phyloP scores from a whole-genome alignment of 441 rosid genomes.

The Erodium moschatum region DNA sequence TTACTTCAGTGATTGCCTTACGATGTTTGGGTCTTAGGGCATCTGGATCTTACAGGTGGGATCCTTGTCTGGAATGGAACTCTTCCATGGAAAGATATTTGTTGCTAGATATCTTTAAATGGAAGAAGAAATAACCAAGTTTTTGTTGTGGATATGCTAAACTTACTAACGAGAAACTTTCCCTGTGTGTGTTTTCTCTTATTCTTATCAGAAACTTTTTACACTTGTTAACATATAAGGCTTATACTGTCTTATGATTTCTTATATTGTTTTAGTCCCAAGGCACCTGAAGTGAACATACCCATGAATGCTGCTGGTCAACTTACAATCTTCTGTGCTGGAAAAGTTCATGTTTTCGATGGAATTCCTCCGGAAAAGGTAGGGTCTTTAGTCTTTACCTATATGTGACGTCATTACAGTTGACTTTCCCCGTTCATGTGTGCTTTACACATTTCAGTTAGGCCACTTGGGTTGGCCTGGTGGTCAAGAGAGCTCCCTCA shows the following conservation, averaged over 20 bases:
- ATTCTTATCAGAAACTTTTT: not conserved
- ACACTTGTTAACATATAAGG: not conserved
- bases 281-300: conserved; percentile 30
- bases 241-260: not conserved
- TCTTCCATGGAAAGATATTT: no score
- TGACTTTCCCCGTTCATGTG: not conserved
- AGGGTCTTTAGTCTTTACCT: not conserved
- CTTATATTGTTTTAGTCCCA: conserved; percentile 27
- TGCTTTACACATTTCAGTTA: no score
- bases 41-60: no score
- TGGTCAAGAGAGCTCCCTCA: no score
- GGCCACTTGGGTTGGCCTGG: no score
- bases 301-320: conserved; percentile 32
- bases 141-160: not conserved
- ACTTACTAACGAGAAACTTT: not conserved
- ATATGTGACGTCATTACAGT: not conserved
- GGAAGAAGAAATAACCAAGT: no score
- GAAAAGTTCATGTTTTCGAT: conserved; percentile 62
- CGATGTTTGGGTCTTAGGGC: no score
- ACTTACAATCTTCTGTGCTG: conserved; percentile 77
- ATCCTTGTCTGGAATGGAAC: no score
- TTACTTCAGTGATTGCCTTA: no score
- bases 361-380: conserved; percentile 69
- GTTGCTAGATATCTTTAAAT: no score
- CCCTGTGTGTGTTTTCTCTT: not conserved